These are phyloP conservation scores for Aspergillus sojae DNA, from an alignment of 2,329 filamentous ascomycete species.

Conservation along the genomic window DNA sequence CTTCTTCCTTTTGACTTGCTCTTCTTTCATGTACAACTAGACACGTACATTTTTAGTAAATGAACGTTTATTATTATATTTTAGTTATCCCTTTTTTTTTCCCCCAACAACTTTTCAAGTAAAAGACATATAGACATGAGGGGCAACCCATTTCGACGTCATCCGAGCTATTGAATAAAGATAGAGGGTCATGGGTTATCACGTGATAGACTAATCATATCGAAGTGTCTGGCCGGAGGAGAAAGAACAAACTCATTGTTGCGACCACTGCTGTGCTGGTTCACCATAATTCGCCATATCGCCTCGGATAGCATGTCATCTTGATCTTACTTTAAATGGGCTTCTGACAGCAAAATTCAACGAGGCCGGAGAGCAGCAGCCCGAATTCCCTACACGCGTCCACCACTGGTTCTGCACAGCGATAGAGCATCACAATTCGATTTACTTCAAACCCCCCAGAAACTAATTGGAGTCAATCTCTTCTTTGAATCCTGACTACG, in stretches of 20 bases:
- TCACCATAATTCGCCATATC: background rate
- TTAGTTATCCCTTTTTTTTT: no score
- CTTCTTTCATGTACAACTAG: background rate
- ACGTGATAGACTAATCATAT: conserved; percentile 1
- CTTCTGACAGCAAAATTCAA: background rate
- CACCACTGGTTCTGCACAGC: background rate
- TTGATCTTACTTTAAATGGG: background rate
- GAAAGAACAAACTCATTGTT: background rate
- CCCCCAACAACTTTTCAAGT: background rate
- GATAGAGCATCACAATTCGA: background rate
- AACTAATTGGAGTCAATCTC: background rate
- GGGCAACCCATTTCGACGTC: background rate
- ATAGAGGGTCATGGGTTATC: background rate
- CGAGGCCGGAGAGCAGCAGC: background rate
- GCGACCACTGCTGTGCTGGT: conserved; percentile 3
- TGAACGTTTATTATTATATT: background rate
- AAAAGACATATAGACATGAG: background rate
- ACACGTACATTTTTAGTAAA: background rate
- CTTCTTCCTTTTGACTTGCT: background rate
- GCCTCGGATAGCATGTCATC: conserved; percentile 2
- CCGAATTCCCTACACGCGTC: background rate
- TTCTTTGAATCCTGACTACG: background rate
- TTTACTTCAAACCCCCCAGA: background rate
- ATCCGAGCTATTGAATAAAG: background rate
- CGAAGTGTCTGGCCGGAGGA: background rate